Conservation (phyloP, 2,329 filamentous ascomycete species). For the Ophiostoma fasciatum region DNA sequence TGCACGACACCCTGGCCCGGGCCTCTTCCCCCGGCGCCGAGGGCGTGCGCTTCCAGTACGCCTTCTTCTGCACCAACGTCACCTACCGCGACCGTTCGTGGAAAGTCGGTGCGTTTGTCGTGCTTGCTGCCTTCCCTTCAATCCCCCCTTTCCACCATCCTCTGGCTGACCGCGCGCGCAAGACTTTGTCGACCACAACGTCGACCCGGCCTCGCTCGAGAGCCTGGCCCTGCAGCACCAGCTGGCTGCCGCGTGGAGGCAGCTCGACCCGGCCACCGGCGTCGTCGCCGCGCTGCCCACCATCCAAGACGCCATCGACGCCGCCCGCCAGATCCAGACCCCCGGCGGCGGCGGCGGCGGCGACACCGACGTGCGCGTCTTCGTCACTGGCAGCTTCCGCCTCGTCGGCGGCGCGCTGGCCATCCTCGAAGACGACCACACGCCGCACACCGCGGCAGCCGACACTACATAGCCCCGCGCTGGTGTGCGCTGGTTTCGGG, state of each 20-base stretch:
- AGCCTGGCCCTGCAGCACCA: constrained; percentile 34
- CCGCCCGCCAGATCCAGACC: constrained; percentile 5
- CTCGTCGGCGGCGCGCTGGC: constrained; percentile 26
- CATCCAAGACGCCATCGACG: constrained; percentile 41
- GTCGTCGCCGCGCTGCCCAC: constrained; percentile 33
- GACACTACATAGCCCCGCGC: too few relatives aligned
- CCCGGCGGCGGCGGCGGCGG: constrained; percentile 1
- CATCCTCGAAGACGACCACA: constrained; percentile 13
- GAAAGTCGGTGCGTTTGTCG: constrained; percentile 22
- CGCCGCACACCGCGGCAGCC: too few relatives aligned
- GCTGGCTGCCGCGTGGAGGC: constrained; percentile 35
- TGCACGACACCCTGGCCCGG: constrained; percentile 23
- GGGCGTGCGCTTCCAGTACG: constrained; percentile 46
- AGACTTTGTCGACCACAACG: constrained; percentile 42
- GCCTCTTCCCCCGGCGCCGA: constrained; percentile 20
- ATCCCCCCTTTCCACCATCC: too few relatives aligned
- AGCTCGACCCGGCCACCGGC: constrained; percentile 28
- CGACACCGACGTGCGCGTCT: constrained; percentile 12
- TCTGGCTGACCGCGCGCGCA: too few relatives aligned
- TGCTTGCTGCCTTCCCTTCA: too few relatives aligned
- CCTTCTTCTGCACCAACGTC: constrained; percentile 29
- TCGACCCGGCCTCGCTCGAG: constrained; percentile 33
- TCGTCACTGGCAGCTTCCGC: constrained; percentile 35
- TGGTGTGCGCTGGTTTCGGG: too few relatives aligned
- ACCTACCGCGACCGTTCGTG: constrained; percentile 35